These are phyloP conservation scores for Schizothecium vesticola DNA, from an alignment of 495 filamentous ascomycete genomes.

Conservation along the genomic window DNA sequence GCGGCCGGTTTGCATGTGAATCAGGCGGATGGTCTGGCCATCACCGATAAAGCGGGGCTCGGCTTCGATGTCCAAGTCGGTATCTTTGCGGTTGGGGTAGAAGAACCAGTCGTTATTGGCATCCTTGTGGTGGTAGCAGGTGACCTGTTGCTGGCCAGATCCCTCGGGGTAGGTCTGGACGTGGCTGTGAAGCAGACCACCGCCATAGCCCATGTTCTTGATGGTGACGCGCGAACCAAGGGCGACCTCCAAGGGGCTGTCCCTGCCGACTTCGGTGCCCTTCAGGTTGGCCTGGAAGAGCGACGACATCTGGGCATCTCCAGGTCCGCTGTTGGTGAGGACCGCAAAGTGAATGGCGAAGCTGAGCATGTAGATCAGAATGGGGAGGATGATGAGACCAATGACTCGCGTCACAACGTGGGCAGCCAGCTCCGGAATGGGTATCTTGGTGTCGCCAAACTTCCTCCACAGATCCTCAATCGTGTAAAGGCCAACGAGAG, in stretches of 20 bases:
- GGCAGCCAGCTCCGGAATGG: conserved; percentile 66
- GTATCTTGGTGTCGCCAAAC: conserved; percentile 91
- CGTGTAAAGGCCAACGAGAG: conserved; percentile 91
- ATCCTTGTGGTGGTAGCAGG: conserved; percentile 99
- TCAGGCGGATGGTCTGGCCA: conserved; percentile 74
- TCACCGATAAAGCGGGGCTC: conserved; percentile 70
- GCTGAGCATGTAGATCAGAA: conserved; percentile 86
- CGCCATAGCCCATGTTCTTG: conserved; percentile 99
- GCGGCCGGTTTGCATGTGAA: conserved; percentile 92
- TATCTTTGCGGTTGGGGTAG: conserved; percentile 77
- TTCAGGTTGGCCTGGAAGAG: conserved; percentile 94
- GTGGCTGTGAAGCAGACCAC: conserved; percentile 95
- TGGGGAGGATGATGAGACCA: conserved; percentile 81
- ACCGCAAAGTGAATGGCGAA: conserved; percentile 93
- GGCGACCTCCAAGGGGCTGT: conserved; percentile 88
- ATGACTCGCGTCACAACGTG: conserved; percentile 76
- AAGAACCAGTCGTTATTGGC: conserved; percentile 99
- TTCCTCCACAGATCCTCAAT: conserved; percentile 97
- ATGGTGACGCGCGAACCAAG: conserved; percentile 84
- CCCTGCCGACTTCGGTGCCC: conserved; percentile 87
- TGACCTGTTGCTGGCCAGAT: conserved; percentile 90
- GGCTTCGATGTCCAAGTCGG: conserved; percentile 64
- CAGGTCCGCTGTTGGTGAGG: conserved; percentile 88
- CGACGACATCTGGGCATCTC: conserved; percentile 98
- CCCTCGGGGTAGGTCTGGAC: conserved; percentile 94